Evolutionary conservation across 1,139 yeast species (phyloP), one percentile per base, ranked within the genome.

Genomic region (Sugiyamaella pinicola): DNA sequence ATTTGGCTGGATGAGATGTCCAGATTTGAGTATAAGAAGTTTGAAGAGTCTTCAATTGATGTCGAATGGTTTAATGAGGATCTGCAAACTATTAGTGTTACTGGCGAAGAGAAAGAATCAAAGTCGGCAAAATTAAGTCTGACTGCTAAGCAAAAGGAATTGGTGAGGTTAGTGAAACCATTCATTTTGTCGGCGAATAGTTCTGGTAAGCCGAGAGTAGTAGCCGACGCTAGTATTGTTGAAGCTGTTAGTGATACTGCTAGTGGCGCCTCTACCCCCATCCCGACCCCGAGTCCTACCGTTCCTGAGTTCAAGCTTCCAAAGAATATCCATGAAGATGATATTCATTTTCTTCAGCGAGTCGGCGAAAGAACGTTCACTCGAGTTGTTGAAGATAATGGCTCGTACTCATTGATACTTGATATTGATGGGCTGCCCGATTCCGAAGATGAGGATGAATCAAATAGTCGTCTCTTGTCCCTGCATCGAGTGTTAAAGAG

Each of bases 41-140:
- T 75, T 54, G 85, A 82, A 64, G 84, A 79, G 59, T 89, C 87
- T 58, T 66, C 73, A 12, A 87, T 89, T 55, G 97, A 93, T 68
- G 82, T 86, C 5, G 95, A 86, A 58, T 91, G 97, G 96, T 87
- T 90, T 70, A 89, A 88, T 68, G 81, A 85, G 64, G 87, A 87
- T 62, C 77, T 91, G 56, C 95, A 87, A 60, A 83, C 85, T 61
- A 83, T 91, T 54, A 85, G 96, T 2, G 75, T 85, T 41, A 77
- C 82, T 51, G 95, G 93, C 58, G 81, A 79, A 64, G 83, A 81
- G 64, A 80, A 95, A 67, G 79, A 80, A 54, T 77, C 81, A 62
- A 74, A 55, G 2, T 56, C 59, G 18, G 60, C 61, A 1, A 60
- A 83, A 62, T 72, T 85, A 52, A 72, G 86, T 29, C 71, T 93